Evolutionary conservation across 257 asterid genomes (phyloP).

Genomic region (Ehretia macrophylla): DNA sequence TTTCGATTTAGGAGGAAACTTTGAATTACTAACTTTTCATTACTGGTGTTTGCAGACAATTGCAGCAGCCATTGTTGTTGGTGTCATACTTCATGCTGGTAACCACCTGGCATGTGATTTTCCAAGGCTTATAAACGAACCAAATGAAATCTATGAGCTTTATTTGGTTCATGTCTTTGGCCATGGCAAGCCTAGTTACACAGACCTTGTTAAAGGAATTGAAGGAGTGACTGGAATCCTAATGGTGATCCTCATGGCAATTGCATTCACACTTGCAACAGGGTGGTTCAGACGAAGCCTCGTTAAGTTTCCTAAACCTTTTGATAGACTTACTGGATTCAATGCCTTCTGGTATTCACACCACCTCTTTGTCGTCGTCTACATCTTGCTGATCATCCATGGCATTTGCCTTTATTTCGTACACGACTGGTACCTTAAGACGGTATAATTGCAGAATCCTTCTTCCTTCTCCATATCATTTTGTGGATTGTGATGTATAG

Average conservation of each 20-base stretch:
- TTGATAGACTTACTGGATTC: conserved; percentile 89
- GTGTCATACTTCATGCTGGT: conserved; percentile 91
- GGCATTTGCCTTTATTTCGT: conserved; percentile 74
- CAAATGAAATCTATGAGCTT: conserved; percentile 28
- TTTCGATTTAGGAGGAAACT: no score
- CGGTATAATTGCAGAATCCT: conserved; percentile 43
- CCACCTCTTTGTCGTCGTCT: conserved; percentile 74
- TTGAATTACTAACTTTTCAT: background rate
- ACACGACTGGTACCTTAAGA: conserved; percentile 66
- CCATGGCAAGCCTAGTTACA: conserved; percentile 41
- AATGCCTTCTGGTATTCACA: conserved; percentile 97
- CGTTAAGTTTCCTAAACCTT: conserved; percentile 82
- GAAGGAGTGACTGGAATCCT: conserved; percentile 85
- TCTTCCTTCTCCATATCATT: background rate
- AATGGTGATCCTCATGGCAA: conserved; percentile 67
- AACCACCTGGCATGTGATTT: conserved; percentile 95
- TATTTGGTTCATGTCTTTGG: conserved; percentile 58
- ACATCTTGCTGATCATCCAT: conserved; percentile 72
- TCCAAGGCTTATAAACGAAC: conserved; percentile 62
- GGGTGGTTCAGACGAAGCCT: conserved; percentile 82
- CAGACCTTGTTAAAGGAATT: conserved; percentile 56
- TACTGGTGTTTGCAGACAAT: conserved; percentile 49
- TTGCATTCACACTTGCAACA: conserved; percentile 85
- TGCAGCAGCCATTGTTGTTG: conserved; percentile 82
- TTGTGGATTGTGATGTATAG: no score